Base-by-base conservation (phyloP, 1,139 yeast species). In the Candida tropicalis region DNA sequence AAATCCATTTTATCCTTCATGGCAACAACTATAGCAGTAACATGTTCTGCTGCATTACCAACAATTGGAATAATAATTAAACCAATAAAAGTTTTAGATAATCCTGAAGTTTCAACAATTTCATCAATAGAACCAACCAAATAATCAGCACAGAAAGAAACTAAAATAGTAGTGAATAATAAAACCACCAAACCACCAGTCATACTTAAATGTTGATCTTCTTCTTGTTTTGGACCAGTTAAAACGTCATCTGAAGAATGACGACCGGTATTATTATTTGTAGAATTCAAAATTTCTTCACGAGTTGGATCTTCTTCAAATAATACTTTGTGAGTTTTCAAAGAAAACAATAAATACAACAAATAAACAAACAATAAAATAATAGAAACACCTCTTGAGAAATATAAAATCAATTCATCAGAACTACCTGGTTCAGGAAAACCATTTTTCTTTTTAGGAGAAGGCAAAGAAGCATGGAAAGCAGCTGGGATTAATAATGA, bases 1-100 rank as follows among this genome's bases (percentile, higher is more conserved):
- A 93, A 77, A 63, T 93, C 98, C 97, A 95, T 93, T 68, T 95
- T 93, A 66, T 93, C 89, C 67, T 90, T 90, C 79, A 84, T 81
- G 23, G 99, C 98, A 39, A 93, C 98, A 50, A 89, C 79, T 38
- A 93, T 86, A 2, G 98, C 97, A 13, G 98, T 93, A 39, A 88
- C 98, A 63, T 93, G 99, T 66, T 93, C 99, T 11, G 99, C 98
- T 2, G 99, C 99, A 58, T 93, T 93, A 46, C 99, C 99, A 24
- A 93, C 98, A 51, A 95, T 91, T 39, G 99, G 99, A 50, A 93
- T 84, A 39, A 93, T 82, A 55, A 93, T 86, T 53, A 93, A 75
- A 63, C 99, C 99, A 56, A 93, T 89, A 59, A 93, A 93, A 0
- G 98, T 91, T 75, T 91, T 93, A 40, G 96, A 87, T 50, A 93